Percentiles rank a stretch among this genome's conserved stretches.
Conservation (phyloP, 768 basidiomycete genomes). For the Hydnum rufescens region DNA sequence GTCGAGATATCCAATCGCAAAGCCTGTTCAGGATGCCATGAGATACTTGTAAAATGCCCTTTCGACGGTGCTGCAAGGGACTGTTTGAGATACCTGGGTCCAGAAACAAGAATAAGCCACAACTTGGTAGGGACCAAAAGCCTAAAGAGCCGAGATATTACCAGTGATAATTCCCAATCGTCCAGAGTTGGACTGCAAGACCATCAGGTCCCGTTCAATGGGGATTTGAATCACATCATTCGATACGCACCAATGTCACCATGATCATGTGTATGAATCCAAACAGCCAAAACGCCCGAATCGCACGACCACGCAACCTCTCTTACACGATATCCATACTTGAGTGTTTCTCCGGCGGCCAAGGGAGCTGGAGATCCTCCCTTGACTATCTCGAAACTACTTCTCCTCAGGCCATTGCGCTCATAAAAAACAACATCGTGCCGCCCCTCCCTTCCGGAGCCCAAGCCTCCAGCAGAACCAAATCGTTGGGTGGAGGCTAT, state of each 20-base stretch:
- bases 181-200: slow-evolving; percentile 77
- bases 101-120: slow-evolving; percentile 1
- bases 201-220: neutral
- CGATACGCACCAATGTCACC: no score
- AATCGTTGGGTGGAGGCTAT: slow-evolving; percentile 69
- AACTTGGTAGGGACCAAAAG: no score
- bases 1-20: slow-evolving; percentile 48
- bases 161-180: slow-evolving; percentile 91
- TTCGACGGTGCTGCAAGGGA: slow-evolving; percentile 37
- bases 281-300: slow-evolving; percentile 66
- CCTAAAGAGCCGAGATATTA: no score
- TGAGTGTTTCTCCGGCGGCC: no score
- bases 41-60: slow-evolving; percentile 47
- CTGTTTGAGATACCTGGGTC: slow-evolving; percentile 95
- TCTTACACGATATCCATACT: slow-evolving; percentile 46
- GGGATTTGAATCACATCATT: no score
- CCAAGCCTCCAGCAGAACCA: slow-evolving; percentile 46
- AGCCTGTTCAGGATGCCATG: slow-evolving; percentile 77
- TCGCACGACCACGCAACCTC: slow-evolving; percentile 78
- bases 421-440: slow-evolving; percentile 92
- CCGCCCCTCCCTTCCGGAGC: slow-evolving; percentile 40
- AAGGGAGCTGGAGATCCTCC: slow-evolving; percentile 15
- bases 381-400: slow-evolving; percentile 49
- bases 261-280: no score
- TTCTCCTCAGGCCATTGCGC: slow-evolving; percentile 81